phyloP scores from a whole-genome alignment of 495 filamentous ascomycete species.

The Aspergillus ellipticus region DNA sequence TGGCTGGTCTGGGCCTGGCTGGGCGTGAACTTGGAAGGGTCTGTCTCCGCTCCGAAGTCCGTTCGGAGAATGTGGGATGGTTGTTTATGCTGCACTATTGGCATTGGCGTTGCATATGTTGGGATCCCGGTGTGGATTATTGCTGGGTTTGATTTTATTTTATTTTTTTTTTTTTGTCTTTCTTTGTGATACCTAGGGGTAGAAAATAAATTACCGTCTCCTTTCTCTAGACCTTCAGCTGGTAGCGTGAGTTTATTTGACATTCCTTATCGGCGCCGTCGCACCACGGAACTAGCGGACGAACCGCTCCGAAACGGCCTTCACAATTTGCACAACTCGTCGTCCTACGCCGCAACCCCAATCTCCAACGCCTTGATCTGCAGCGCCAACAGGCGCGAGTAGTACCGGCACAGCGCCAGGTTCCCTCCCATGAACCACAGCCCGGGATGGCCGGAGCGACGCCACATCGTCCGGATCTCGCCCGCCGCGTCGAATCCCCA shows the following conservation, averaged over 20 bases:
- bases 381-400: constrained; percentile 65
- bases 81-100: no score
- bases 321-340: not conserved
- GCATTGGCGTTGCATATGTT: no score
- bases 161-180: not conserved
- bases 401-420: constrained; percentile 69
- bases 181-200: constrained; percentile 10
- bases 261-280: no score
- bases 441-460: constrained; percentile 63
- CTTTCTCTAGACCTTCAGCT: no score
- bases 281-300: not conserved
- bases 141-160: not conserved
- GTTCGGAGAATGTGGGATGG: no score
- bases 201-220: not conserved
- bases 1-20: no score
- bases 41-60: no score
- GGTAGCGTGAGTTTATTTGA: no score
- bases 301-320: not conserved
- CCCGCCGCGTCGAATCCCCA: constrained; percentile 81
- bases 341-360: constrained; percentile 27
- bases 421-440: constrained; percentile 87
- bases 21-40: no score
- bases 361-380: constrained; percentile 69
- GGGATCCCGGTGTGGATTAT: no score
- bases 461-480: constrained; percentile 71